Evolutionary conservation across 768 basidiomycete genomes (phyloP).

Genomic region (Mycena olivaceomarginata): DNA sequence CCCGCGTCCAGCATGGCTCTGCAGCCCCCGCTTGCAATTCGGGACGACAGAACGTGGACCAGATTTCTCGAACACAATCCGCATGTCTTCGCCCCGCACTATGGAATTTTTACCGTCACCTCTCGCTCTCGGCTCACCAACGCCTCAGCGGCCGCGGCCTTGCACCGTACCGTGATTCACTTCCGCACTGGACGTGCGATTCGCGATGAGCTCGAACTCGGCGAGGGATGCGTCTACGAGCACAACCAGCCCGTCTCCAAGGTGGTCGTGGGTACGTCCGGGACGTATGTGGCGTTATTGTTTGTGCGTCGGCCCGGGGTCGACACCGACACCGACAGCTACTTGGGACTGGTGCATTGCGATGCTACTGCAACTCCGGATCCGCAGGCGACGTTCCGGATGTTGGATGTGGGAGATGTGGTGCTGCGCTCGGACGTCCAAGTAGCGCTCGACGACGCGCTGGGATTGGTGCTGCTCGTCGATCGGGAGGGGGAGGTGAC

Average conservation of each 20-base stretch:
- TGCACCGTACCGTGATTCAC: background rate
- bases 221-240: background rate
- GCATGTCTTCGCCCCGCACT: background rate
- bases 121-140: background rate
- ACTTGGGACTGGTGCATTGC: background rate
- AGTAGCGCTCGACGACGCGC: background rate
- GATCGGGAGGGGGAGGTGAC: background rate
- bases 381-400: background rate
- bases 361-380: background rate
- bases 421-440: background rate
- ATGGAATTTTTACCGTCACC: slow-evolving; percentile 1
- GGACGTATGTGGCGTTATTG: background rate
- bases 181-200: background rate
- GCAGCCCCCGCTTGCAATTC: background rate
- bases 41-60: background rate
- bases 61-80: background rate
- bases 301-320: background rate
- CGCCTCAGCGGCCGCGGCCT: background rate
- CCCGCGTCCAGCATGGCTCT: no score
- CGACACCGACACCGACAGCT: background rate
- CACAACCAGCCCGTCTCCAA: background rate
- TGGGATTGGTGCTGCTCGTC: background rate
- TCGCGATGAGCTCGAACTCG: background rate
- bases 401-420: background rate
- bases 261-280: background rate